Evolutionary conservation across 2,329 filamentous ascomycete genomes (phyloP), one percentile per base, ranked within the genome.

Genomic region (Emmonsiellopsis sp.): DNA sequence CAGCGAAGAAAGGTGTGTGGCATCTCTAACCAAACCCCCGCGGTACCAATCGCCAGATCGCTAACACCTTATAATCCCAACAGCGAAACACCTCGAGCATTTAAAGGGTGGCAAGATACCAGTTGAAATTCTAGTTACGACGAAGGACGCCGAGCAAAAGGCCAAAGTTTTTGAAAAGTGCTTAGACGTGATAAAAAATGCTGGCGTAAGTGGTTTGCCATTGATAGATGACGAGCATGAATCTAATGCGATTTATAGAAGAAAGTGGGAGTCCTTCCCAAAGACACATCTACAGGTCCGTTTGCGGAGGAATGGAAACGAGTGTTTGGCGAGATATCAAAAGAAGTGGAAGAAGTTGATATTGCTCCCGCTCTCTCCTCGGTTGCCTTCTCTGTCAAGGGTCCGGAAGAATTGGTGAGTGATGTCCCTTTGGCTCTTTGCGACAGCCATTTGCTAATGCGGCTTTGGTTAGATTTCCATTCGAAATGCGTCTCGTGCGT

Each of bases 291-390:
- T 2, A 82, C 80, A 51, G 93, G 93, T 2, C 90, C 90, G 0
- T 97, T 98, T 63, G 85, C 92, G 64, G 90, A 95, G 52, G 93
- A 98, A 70, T 98, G 93, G 93, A 95, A 93, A 73, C 88, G 88
- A 61, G 72, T 83, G 3, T 92, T 88, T 62, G 76, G 78, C 54
- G 86, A 87, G 21, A 83, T 88, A 57, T 86, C 85, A 68, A 91
- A 93, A 67, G 91, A 94, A 57, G 74, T 89, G 11, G 88, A 96
- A 68, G 86, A 95, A 69, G 85, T 94, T 42, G 94, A 98, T 64
- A 85, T 96, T 58, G 82, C 87, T 3, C 72, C 81, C 14, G 91
- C 90, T 10, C 77, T 98, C 34, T 97, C 93, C 7, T 80, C 83
- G 7, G 82, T 85, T 42, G 90, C 89, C 50, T 87, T 98, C 68